A percentile compares a stretch with the other conserved stretches of the same genome.
phyloP scores from a whole-genome alignment of 1,139 yeast species.

The Candida albicans region DNA sequence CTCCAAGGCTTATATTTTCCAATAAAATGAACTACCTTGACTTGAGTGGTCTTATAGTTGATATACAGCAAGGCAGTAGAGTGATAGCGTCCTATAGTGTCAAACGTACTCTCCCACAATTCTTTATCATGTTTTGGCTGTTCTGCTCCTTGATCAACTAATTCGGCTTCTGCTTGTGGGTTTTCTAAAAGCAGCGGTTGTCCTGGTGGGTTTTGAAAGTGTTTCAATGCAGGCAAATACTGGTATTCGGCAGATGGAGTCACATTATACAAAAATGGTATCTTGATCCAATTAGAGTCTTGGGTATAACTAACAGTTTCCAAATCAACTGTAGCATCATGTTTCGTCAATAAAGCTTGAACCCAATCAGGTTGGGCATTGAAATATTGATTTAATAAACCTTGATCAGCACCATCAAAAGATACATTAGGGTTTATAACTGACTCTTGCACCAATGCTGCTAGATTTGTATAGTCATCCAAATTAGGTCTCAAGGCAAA shows the following conservation, averaged over 20 bases:
- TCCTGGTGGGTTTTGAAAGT: conserved; percentile 39
- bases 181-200: conserved; percentile 1
- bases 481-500: conserved; percentile 63
- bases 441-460: conserved; percentile 29
- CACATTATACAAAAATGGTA: conserved; percentile 84
- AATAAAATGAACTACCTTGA: conserved; percentile 75
- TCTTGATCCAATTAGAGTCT: conserved; percentile 55
- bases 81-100: conserved; percentile 23
- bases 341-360: conserved; percentile 11
- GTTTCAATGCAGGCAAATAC: conserved; percentile 74
- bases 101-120: conserved; percentile 15
- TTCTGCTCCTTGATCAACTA: conserved; percentile 7
- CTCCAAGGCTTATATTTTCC: conserved; percentile 86
- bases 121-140: conserved; percentile 9
- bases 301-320: conserved; percentile 5
- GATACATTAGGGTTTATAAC: conserved; percentile 38
- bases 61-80: conserved; percentile 28
- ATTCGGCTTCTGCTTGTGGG: conserved; percentile 7
- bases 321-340: conserved; percentile 7
- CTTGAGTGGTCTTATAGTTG: conserved; percentile 24
- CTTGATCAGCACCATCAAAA: conserved; percentile 97
- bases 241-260: conserved; percentile 84
- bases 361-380: conserved; percentile 51
- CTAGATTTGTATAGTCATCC: conserved; percentile 45
- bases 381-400: conserved; percentile 81